Percentiles rank a stretch among this genome's conserved stretches.
phyloP scores from a whole-genome alignment of 2,329 filamentous ascomycete genomes.

The Xylaria sp. region DNA sequence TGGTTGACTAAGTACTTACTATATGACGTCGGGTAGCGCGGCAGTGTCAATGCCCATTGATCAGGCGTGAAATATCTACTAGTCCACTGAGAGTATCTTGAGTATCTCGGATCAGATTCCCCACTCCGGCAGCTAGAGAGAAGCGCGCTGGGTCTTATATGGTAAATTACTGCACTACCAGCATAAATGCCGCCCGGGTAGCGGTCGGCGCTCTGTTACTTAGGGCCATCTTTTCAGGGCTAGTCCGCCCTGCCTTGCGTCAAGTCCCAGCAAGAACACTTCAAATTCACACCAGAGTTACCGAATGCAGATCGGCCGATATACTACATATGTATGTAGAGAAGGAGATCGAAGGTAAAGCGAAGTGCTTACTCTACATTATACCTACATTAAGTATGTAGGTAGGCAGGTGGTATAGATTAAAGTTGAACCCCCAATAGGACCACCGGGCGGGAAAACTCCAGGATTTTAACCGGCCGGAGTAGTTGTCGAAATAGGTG shows the following conservation, averaged over 20 bases:
- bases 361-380: conserved; percentile 27
- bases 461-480: conserved; percentile 26
- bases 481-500: conserved; percentile 8
- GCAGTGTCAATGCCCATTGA: conserved; percentile 1
- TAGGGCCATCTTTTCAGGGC: not conserved
- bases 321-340: not conserved
- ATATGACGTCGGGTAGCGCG: conserved; percentile 20
- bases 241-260: not conserved
- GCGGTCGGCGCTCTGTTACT: not conserved
- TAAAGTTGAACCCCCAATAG: conserved; percentile 8
- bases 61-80: conserved; percentile 12
- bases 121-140: not conserved
- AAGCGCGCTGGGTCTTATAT: not conserved
- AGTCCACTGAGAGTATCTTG: not conserved
- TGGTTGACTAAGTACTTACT: not conserved
- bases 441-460: conserved; percentile 11
- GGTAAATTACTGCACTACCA: not conserved
- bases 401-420: conserved; percentile 2
- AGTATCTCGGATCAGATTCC: not conserved
- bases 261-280: not conserved
- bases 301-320: not conserved
- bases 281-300: not conserved
- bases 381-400: conserved; percentile 1
- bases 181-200: not conserved
- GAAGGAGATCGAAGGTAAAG: conserved; percentile 3